phyloP scores from a whole-genome alignment of 2,329 filamentous ascomycete species.

The Colletotrichum sansevieriae region DNA sequence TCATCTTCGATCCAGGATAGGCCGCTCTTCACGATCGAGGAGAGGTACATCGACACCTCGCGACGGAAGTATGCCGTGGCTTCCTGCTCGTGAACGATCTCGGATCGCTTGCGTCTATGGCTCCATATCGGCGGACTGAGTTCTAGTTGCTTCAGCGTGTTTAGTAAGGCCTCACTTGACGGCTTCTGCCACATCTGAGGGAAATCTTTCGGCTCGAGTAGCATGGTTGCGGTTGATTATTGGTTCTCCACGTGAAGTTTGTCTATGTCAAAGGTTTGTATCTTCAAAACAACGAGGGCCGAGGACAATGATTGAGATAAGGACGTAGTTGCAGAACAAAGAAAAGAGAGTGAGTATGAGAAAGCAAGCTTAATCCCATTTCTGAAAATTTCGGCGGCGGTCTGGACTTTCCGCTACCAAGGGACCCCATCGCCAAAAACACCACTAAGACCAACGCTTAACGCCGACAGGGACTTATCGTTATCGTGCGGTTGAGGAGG shows the following conservation, averaged over 20 bases:
- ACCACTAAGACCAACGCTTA: constrained; percentile 12
- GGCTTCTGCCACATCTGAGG: constrained; percentile 88
- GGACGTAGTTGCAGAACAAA: background rate
- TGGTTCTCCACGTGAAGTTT: constrained; percentile 29
- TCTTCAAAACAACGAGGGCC: background rate
- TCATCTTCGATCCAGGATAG: constrained; percentile 78
- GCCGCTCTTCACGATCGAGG: constrained; percentile 74
- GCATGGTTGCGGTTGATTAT: constrained; percentile 45
- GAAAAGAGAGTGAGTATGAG: constrained; percentile 4
- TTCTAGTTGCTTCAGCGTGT: constrained; percentile 75
- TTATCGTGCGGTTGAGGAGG: background rate
- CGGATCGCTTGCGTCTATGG: constrained; percentile 55
- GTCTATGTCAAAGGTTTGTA: constrained; percentile 14
- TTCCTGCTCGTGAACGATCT: constrained; percentile 58
- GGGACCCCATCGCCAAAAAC: constrained; percentile 38
- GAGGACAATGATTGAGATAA: background rate
- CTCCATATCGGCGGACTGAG: constrained; percentile 79
- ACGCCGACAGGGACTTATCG: constrained; percentile 36
- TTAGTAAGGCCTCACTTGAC: constrained; percentile 71
- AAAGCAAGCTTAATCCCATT: background rate
- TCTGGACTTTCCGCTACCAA: constrained; percentile 28
- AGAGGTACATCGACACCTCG: constrained; percentile 75
- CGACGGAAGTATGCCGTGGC: constrained; percentile 59
- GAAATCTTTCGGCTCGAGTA: constrained; percentile 68
- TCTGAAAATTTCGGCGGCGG: constrained; percentile 38